Evolutionary conservation across 352 stramenopile genomes (phyloP).

Genomic region (Globisporangium splendens): DNA sequence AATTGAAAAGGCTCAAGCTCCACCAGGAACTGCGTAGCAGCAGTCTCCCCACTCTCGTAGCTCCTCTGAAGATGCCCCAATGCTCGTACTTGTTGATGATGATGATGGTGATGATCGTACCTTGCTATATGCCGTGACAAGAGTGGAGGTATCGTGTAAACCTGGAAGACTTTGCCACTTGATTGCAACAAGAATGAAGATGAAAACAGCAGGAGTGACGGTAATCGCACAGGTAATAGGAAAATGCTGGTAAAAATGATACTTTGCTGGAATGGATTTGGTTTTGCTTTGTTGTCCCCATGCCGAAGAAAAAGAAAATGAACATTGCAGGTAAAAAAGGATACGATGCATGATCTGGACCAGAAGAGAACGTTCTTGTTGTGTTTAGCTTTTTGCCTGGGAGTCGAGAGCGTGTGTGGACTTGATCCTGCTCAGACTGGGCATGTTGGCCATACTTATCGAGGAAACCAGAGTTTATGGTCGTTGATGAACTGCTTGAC

Average conservation of each 20-base stretch:
- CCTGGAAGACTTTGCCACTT: not conserved
- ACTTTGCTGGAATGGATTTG: no score
- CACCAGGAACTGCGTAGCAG: slow-evolving; percentile 52
- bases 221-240: no score
- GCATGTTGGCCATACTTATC: no score
- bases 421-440: not conserved
- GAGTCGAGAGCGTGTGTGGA: no score
- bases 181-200: not conserved
- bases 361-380: no score
- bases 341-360: no score
- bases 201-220: not conserved
- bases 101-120: slow-evolving; percentile 15
- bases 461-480: slow-evolving; percentile 1
- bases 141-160: not conserved
- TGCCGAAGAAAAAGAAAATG: slow-evolving; percentile 1
- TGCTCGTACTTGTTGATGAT: slow-evolving; percentile 7
- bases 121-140: slow-evolving; percentile 8
- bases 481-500: slow-evolving; percentile 39
- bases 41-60: not conserved
- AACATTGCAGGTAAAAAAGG: not conserved
- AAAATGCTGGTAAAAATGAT: no score
- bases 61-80: slow-evolving; percentile 9
- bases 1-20: slow-evolving; percentile 51
- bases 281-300: no score
- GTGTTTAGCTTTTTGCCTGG: not conserved